phyloP scores from a whole-genome alignment of 306 rosid species.

The Betula pendula region DNA sequence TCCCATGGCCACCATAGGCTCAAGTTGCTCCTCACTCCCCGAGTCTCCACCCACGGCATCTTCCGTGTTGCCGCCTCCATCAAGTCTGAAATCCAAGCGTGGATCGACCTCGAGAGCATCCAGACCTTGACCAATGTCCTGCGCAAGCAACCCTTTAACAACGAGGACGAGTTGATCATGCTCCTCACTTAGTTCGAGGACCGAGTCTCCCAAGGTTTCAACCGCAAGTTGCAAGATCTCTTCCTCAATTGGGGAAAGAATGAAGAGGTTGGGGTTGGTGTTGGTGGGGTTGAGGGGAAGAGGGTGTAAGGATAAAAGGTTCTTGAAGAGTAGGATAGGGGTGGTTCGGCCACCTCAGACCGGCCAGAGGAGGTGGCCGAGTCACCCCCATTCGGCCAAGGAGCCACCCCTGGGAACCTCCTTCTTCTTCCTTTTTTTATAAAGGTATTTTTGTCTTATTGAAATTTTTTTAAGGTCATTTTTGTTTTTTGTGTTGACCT shows the following conservation, averaged over 20 bases:
- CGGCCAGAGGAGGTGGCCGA: too few species aligned
- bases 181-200: conserved; percentile 56
- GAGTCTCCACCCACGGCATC: conserved; percentile 54
- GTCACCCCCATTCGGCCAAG: too few species aligned
- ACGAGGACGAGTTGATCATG: conserved; percentile 35
- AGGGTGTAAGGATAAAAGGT: conserved; percentile 31
- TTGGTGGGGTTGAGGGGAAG: conserved; percentile 33
- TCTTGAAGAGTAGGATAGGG: conserved; percentile 26
- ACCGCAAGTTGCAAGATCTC: conserved; percentile 66
- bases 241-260: conserved; percentile 32
- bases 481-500: too few species aligned
- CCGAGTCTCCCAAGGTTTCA: conserved; percentile 60
- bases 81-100: conserved; percentile 69
- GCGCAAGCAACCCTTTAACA: conserved; percentile 1
- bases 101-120: conserved; percentile 78
- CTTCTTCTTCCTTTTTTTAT: too few species aligned
- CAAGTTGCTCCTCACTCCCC: conserved; percentile 62
- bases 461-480: too few species aligned
- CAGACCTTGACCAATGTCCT: conserved; percentile 37
- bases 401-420: too few species aligned
- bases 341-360: too few species aligned
- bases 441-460: too few species aligned
- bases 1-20: conserved; percentile 31
- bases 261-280: neutral
- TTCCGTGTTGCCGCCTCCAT: conserved; percentile 65